Evolutionary conservation across 1,139 yeast species (phyloP).

Genomic region (Wickerhamiella pararugosa): DNA sequence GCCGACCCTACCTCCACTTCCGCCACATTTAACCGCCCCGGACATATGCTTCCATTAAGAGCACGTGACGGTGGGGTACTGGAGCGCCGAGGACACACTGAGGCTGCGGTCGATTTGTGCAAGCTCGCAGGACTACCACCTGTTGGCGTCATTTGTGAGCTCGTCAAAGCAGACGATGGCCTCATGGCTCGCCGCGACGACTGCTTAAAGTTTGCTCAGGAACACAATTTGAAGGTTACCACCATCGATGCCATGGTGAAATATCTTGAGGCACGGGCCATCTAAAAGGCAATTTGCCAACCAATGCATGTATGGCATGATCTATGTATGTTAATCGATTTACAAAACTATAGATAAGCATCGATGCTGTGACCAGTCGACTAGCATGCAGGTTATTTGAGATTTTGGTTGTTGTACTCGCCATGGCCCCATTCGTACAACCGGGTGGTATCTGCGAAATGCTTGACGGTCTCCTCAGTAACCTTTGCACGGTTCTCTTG

Average conservation of each 20-base stretch:
- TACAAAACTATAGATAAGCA: too few species aligned
- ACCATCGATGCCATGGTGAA: constrained; percentile 66
- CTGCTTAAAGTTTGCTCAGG: constrained; percentile 53
- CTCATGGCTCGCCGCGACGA: constrained; percentile 90
- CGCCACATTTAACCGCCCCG: constrained; percentile 70
- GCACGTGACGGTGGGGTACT: constrained; percentile 78
- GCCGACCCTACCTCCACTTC: constrained; percentile 48
- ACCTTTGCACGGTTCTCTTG: constrained; percentile 63
- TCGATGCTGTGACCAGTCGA: too few species aligned
- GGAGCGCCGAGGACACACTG: constrained; percentile 91
- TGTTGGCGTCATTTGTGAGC: constrained; percentile 86
- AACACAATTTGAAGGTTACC: constrained; percentile 53
- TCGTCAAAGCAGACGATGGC: constrained; percentile 88
- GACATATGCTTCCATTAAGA: constrained; percentile 83
- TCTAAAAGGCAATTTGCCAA: background rate
- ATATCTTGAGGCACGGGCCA: constrained; percentile 26
- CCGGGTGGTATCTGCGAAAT: constrained; percentile 69
- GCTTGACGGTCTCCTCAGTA: constrained; percentile 47
- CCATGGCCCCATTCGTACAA: constrained; percentile 56
- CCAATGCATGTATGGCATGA: too few species aligned
- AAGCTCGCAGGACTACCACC: constrained; percentile 63
- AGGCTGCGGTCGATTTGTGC: constrained; percentile 87
- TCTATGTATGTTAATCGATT: too few species aligned
- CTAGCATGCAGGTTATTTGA: too few species aligned
- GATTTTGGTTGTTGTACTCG: constrained; percentile 26